phyloP scores from a whole-genome alignment of 2,329 filamentous ascomycete genomes.

The Hortaea werneckii region DNA sequence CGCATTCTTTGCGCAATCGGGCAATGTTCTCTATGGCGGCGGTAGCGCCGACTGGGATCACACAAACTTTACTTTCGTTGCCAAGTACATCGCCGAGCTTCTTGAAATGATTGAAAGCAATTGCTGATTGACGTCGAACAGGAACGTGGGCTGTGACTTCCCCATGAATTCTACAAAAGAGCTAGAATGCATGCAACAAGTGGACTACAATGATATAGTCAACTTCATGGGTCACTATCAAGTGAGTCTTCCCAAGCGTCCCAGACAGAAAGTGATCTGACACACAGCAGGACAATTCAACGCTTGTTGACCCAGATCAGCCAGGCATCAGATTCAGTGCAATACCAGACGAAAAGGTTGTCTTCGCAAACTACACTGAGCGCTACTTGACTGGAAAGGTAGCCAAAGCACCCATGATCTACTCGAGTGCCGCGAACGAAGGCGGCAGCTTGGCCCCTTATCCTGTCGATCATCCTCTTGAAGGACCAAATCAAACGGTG shows the following conservation, averaged over 20 bases:
- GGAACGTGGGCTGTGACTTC: conserved; percentile 25
- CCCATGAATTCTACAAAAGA: conserved; percentile 16
- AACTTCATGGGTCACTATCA: too few species aligned
- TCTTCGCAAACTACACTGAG: conserved; percentile 28
- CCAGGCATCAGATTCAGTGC: too few species aligned
- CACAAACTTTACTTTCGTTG: conserved; percentile 31
- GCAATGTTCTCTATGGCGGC: conserved; percentile 23
- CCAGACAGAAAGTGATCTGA: too few species aligned
- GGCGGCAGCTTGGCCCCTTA: too few species aligned
- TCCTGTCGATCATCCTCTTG: too few species aligned
- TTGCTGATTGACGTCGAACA: neutral
- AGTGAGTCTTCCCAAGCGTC: too few species aligned
- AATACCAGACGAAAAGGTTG: conserved; percentile 10
- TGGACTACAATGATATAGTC: too few species aligned
- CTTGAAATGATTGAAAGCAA: neutral
- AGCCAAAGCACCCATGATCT: too few species aligned
- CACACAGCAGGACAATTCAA: too few species aligned
- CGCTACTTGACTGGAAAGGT: conserved; percentile 8
- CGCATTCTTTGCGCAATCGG: conserved; percentile 39
- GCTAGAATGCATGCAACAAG: conserved; percentile 26
- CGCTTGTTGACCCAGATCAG: too few species aligned
- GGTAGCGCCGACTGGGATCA: conserved; percentile 21
- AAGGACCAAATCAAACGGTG: too few species aligned
- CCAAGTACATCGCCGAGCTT: conserved; percentile 6
- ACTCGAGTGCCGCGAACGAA: too few species aligned